A percentile compares a stretch with the other conserved stretches of the same genome.
Evolutionary conservation across 2,329 filamentous ascomycete species (phyloP).

Genomic region (Orbilia blumenaviensis): DNA sequence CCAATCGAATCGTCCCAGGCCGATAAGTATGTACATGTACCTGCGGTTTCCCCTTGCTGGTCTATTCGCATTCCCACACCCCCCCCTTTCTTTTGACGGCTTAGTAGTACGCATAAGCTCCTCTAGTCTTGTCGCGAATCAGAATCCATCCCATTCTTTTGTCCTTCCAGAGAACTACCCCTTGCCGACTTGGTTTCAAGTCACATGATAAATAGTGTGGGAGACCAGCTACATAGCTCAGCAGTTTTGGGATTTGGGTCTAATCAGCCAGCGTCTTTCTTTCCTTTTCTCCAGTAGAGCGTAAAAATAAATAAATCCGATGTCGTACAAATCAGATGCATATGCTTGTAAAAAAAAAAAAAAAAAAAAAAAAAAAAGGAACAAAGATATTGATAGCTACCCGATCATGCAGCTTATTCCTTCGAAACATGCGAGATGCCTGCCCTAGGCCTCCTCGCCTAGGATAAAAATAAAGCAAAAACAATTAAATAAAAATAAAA

Average conservation of each 20-base stretch:
- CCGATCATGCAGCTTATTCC: neutral
- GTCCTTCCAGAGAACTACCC: neutral
- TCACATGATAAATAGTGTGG: slow-evolving; percentile 16
- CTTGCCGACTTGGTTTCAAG: neutral
- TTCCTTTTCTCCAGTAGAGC: neutral
- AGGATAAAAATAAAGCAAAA: too few species aligned
- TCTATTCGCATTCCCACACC: slow-evolving; percentile 38
- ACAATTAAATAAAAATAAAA: too few species aligned
- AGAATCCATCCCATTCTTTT: neutral
- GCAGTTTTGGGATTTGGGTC: neutral
- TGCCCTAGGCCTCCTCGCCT: too few species aligned
- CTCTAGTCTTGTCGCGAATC: neutral
- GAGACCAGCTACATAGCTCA: too few species aligned
- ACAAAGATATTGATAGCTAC: too few species aligned
- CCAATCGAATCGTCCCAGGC: slow-evolving; percentile 31
- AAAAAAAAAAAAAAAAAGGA: too few species aligned
- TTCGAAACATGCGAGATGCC: neutral
- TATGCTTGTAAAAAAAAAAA: neutral
- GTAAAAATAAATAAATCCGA: neutral
- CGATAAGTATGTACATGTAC: slow-evolving; percentile 5
- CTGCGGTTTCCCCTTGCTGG: slow-evolving; percentile 3
- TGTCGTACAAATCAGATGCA: neutral
- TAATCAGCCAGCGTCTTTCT: neutral
- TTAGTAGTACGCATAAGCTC: too few species aligned
- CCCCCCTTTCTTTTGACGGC: slow-evolving; percentile 5